Conservation (phyloP, 2,329 filamentous ascomycete species). For the Bipolaris zeicola region DNA sequence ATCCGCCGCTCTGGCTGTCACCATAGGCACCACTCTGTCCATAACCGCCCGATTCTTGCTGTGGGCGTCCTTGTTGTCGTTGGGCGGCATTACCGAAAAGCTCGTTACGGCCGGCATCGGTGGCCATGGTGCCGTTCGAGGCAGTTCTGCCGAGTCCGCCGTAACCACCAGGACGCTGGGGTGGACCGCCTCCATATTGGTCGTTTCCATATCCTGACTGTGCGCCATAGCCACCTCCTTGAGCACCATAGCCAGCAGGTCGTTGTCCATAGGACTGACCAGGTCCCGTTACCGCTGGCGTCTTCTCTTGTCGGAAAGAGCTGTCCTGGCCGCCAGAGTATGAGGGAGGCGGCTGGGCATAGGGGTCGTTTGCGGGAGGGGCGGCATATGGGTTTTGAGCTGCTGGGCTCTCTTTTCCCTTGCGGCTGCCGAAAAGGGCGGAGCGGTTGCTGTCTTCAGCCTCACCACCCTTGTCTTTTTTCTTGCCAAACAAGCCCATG, state of each 20-base stretch:
- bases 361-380: conserved; percentile 57
- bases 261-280: conserved; percentile 50
- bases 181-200: conserved; percentile 54
- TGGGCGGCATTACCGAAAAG: conserved; percentile 66
- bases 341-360: conserved; percentile 54
- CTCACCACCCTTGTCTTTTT: conserved; percentile 58
- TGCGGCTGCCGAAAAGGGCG: conserved; percentile 65
- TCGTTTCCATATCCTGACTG: conserved; percentile 53
- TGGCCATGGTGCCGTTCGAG: conserved; percentile 53
- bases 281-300: conserved; percentile 49
- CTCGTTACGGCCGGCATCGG: conserved; percentile 64
- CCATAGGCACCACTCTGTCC: conserved; percentile 30
- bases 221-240: conserved; percentile 40
- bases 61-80: conserved; percentile 53
- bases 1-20: conserved; percentile 26
- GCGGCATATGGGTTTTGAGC: conserved; percentile 54
- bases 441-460: conserved; percentile 61
- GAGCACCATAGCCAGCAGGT: conserved; percentile 30
- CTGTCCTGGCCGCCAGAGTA: conserved; percentile 43
- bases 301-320: conserved; percentile 51
- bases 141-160: conserved; percentile 41
- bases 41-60: conserved; percentile 35
- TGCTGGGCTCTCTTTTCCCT: conserved; percentile 56
- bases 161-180: conserved; percentile 46
- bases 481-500: conserved; percentile 60